Evolutionary conservation across 495 filamentous ascomycete genomes (phyloP), one percentile per base, ranked within the genome.

Genomic region (Bryoglossum gracile): DNA sequence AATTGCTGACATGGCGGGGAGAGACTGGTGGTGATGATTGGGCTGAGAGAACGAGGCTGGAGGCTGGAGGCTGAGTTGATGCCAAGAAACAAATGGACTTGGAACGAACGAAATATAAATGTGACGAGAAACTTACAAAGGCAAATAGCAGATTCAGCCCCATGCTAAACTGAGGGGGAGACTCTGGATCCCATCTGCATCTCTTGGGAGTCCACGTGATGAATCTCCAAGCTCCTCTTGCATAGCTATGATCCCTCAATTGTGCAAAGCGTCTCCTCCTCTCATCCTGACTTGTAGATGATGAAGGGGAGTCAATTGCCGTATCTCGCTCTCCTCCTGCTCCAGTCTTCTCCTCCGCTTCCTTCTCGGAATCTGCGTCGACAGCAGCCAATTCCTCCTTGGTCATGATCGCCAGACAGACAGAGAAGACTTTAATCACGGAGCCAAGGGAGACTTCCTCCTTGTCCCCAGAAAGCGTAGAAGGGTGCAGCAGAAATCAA

Each of bases 131-230:
- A n/a, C 65, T 48, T 38, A 69, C 68, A 51, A 69, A 58, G n/a
- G 64, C 76, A 62, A 84, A 85, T 8, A 84, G 65, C 26, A 82
- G 56, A 47, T 81, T 83, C 62, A 84, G 57, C 2, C 60, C 57
- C 59, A 82, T 65, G 23, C 68, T 82, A 55, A 86, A 82, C 24
- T 73, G 65, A 10, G 75, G 74, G 9, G 79, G 76, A 16, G 66
- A 56, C 10, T 71, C 63, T 3, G 74, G 71, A 53, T 82, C 66
- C 68, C 78, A 84, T 46, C 77, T 72, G 43, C 78, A 71, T 47
- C 68, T 59, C 22, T 66, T 61, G 0, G 82, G 82, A 8, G 71
- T 75, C 68, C 72, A 84, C 22, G 64, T 62, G n/a, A 80, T 18
- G 8, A 64, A 43, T 16, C 54, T 53, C 53, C 62, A 62, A 6